A percentile compares a stretch with the other conserved stretches of the same genome.
Evolutionary conservation across 805 yeast genomes (phyloP).

Genomic region (Clavispora phyllophila): DNA sequence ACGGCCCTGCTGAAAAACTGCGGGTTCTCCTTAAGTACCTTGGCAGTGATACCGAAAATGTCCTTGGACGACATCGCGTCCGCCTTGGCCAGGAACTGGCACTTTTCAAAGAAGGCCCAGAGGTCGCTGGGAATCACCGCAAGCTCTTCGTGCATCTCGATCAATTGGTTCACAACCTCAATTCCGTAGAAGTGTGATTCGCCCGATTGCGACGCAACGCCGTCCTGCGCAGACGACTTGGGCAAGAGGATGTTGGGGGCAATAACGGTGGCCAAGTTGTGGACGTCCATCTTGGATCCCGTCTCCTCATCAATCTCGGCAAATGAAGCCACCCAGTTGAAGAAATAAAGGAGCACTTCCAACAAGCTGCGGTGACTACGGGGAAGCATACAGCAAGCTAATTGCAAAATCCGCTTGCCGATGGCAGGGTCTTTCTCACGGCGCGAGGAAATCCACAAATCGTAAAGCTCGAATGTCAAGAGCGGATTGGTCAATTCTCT

Average conservation of each 20-base stretch:
- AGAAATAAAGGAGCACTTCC: constrained; percentile 79
- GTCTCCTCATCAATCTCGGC: constrained; percentile 86
- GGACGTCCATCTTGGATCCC: constrained; percentile 90
- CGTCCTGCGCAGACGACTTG: constrained; percentile 33
- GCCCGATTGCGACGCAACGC: constrained; percentile 33
- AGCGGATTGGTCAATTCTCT: constrained; percentile 92
- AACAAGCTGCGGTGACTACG: constrained; percentile 74
- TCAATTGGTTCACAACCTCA: constrained; percentile 81
- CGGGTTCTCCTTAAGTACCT: constrained; percentile 27
- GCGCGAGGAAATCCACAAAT: constrained; percentile 72
- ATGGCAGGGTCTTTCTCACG: constrained; percentile 40
- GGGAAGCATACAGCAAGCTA: constrained; percentile 75
- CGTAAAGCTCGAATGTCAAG: constrained; percentile 69
- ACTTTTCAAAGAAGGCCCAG: constrained; percentile 42
- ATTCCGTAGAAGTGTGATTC: constrained; percentile 84
- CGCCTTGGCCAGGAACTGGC: constrained; percentile 28
- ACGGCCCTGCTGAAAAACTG: constrained; percentile 20
- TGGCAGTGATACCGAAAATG: constrained; percentile 29
- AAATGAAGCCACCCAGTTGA: constrained; percentile 94
- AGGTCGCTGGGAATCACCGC: constrained; percentile 71
- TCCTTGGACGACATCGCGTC: constrained; percentile 30
- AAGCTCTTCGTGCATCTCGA: constrained; percentile 75
- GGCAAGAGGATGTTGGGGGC: constrained; percentile 85
- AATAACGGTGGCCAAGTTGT: constrained; percentile 90
- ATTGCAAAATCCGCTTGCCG: constrained; percentile 52